Evolutionary conservation across 305 asterid genomes (phyloP).

Genomic region (Lippia alba): DNA sequence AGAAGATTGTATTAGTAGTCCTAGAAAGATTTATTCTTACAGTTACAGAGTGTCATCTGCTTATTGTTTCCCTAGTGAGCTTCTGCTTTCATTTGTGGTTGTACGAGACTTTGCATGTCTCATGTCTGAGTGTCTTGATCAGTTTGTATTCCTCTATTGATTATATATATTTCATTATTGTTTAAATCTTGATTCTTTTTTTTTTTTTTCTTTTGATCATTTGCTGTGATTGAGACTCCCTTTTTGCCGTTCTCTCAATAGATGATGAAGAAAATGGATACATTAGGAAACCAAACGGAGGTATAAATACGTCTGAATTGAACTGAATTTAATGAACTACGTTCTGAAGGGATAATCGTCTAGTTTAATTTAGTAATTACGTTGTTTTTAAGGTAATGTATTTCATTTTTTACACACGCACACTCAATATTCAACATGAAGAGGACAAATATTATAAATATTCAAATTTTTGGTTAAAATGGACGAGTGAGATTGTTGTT

Average conservation of each 20-base stretch:
- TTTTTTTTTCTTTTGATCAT: conserved; percentile 13
- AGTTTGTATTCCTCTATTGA: conserved; percentile 12
- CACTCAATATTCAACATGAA: too few relatives aligned
- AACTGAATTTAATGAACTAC: too few relatives aligned
- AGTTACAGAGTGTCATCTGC: conserved; percentile 12
- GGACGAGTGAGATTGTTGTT: too few relatives aligned
- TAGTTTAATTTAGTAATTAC: too few relatives aligned
- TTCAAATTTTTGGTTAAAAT: too few relatives aligned
- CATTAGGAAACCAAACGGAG: too few relatives aligned
- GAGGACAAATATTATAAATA: too few relatives aligned
- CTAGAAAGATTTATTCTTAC: conserved; percentile 25
- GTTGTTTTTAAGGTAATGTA: too few relatives aligned
- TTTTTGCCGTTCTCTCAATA: neutral
- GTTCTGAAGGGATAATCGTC: too few relatives aligned
- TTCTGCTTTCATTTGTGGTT: conserved; percentile 17
- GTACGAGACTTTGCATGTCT: neutral
- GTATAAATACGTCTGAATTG: too few relatives aligned
- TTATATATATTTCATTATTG: conserved; percentile 21
- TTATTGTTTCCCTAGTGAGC: conserved; percentile 22
- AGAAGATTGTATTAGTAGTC: conserved; percentile 14
- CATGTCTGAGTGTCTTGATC: conserved; percentile 13
- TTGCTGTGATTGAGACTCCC: conserved; percentile 9
- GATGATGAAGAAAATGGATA: too few relatives aligned
- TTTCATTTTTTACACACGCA: too few relatives aligned
- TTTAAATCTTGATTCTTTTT: conserved; percentile 8